Evolutionary conservation across 108 stramenopile species (phyloP).

Genomic region (Stephanodiscus triporus): DNA sequence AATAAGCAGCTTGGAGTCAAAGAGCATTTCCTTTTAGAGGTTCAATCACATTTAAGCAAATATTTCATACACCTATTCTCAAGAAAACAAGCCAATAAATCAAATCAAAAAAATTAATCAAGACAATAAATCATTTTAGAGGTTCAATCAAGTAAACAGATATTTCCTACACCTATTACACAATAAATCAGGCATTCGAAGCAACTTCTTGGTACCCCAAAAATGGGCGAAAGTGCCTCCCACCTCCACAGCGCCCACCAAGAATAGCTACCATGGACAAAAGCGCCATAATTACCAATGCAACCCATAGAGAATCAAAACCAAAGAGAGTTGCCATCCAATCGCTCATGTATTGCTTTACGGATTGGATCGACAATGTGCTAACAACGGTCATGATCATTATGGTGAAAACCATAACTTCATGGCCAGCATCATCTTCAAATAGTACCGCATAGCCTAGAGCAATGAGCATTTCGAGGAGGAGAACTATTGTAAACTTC

Average conservation of each 20-base stretch:
- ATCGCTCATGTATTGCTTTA: slow-evolving; percentile 36
- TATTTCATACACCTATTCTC: too few relatives aligned
- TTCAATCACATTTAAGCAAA: too few relatives aligned
- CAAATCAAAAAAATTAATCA: too few relatives aligned
- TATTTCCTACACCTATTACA: neutral
- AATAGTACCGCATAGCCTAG: slow-evolving; percentile 30
- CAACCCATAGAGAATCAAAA: slow-evolving; percentile 28
- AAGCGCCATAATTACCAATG: slow-evolving; percentile 18
- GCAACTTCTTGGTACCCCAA: slow-evolving; percentile 20
- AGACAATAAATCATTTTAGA: too few relatives aligned
- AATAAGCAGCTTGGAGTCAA: too few relatives aligned
- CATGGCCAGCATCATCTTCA: slow-evolving; percentile 47
- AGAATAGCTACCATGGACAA: slow-evolving; percentile 37
- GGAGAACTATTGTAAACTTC: slow-evolving; percentile 25
- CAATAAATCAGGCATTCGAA: neutral
- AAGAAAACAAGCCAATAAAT: too few relatives aligned
- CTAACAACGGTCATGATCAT: slow-evolving; percentile 30
- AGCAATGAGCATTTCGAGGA: slow-evolving; percentile 32
- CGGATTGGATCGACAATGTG: slow-evolving; percentile 18
- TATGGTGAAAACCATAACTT: slow-evolving; percentile 34
- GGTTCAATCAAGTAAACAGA: too few relatives aligned
- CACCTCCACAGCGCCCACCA: slow-evolving; percentile 35
- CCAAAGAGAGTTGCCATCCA: slow-evolving; percentile 40
- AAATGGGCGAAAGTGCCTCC: slow-evolving; percentile 2
- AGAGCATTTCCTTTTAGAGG: too few relatives aligned